Conservation (phyloP, 2,329 filamentous ascomycete genomes). For the Periglandula ipomoeae region DNA sequence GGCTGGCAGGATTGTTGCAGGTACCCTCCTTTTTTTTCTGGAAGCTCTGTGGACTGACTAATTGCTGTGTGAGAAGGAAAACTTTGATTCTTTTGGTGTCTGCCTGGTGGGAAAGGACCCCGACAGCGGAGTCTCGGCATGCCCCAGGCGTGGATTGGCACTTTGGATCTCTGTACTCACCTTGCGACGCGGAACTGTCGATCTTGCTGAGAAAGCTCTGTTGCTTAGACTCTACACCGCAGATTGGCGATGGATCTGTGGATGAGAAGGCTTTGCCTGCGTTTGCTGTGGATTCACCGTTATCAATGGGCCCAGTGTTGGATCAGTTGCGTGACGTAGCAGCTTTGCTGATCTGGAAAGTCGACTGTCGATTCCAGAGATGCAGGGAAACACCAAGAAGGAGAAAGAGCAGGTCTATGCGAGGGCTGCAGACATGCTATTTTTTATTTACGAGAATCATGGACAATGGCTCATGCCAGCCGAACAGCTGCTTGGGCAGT, state of each 20-base stretch:
- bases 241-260: background rate
- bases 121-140: background rate
- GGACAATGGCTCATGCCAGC: background rate
- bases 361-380: no score
- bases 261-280: background rate
- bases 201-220: no score
- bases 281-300: no score
- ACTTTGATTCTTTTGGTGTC: background rate
- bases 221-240: no score
- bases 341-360: background rate
- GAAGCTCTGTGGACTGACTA: background rate
- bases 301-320: no score
- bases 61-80: no score
- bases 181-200: no score
- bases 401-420: no score
- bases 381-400: no score
- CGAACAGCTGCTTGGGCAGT: no score
- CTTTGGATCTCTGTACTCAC: no score
- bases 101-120: background rate
- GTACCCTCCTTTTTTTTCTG: constrained; percentile 1
- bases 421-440: background rate
- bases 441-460: no score
- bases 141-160: background rate
- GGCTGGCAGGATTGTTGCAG: background rate
- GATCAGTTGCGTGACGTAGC: background rate